Percentiles rank a stretch among this genome's conserved stretches.
Conservation (phyloP, 208 protist species). For the Kentomonas sorsogonicus region DNA sequence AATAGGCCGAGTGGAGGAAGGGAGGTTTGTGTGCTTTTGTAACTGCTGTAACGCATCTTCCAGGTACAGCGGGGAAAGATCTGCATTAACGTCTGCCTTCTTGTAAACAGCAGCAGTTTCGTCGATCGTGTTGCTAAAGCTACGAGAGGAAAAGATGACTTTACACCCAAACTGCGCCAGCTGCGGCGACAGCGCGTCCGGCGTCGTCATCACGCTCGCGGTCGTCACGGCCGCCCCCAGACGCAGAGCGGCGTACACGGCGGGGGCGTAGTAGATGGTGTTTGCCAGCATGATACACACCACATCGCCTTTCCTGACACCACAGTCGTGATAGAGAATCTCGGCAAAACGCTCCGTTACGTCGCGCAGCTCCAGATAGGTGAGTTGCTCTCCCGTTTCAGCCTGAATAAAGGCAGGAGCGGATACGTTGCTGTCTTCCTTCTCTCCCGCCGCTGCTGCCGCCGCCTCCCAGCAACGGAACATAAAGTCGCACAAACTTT, state of each 20-base stretch:
- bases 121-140: constrained; percentile 24
- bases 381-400: constrained; percentile 24
- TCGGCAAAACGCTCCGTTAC: constrained; percentile 22
- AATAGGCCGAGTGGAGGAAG: constrained; percentile 13
- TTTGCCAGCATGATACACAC: constrained; percentile 32
- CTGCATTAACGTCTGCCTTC: background rate
- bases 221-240: constrained; percentile 29
- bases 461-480: constrained; percentile 1
- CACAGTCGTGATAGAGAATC: constrained; percentile 25
- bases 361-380: constrained; percentile 22
- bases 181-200: constrained; percentile 27
- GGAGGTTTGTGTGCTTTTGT: background rate
- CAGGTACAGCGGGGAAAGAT: constrained; percentile 23
- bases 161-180: constrained; percentile 26
- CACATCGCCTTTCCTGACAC: constrained; percentile 33
- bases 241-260: constrained; percentile 32
- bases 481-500: constrained; percentile 7
- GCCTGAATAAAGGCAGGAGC: constrained; percentile 17
- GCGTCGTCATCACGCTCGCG: constrained; percentile 22
- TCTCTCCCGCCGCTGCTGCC: constrained; percentile 6
- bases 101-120: constrained; percentile 25
- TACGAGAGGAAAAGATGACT: constrained; percentile 21
- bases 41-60: constrained; percentile 10
- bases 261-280: constrained; percentile 22
- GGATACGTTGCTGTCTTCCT: constrained; percentile 5